These are phyloP conservation scores for Zymoseptoria pseudotritici DNA, from an alignment of 2,329 filamentous ascomycete species.

Conservation along the genomic window DNA sequence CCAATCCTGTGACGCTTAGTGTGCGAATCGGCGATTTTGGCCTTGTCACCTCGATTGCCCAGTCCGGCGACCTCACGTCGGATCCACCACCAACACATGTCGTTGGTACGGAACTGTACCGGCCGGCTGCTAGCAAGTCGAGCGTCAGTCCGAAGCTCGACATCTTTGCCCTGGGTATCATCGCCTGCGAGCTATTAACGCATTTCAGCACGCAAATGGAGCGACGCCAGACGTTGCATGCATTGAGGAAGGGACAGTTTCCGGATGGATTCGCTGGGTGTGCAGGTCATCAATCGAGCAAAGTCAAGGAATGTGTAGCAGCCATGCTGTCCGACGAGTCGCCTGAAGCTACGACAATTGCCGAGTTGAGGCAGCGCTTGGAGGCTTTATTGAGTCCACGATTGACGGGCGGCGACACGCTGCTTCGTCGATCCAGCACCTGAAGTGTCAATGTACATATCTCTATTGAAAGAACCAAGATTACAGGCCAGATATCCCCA, in stretches of 20 bases:
- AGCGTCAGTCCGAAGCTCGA: constrained; percentile 48
- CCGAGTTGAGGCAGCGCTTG: not conserved
- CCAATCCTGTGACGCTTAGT: constrained; percentile 17
- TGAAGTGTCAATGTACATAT: not conserved
- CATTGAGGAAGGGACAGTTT: constrained; percentile 20
- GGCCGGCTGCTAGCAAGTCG: constrained; percentile 37
- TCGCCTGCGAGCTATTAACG: constrained; percentile 55
- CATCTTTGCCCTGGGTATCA: constrained; percentile 54
- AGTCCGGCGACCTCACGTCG: constrained; percentile 15
- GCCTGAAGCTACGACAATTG: not conserved
- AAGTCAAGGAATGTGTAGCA: constrained; percentile 8
- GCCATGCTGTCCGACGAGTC: constrained; percentile 8
- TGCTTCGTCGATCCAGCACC: not conserved
- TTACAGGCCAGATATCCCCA: not conserved
- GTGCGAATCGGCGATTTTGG: constrained; percentile 64
- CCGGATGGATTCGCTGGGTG: constrained; percentile 10
- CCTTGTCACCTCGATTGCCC: constrained; percentile 50
- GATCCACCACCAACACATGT: constrained; percentile 18
- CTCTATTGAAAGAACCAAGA: not conserved
- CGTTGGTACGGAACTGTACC: constrained; percentile 57
- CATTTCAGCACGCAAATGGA: constrained; percentile 43
- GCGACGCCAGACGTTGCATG: constrained; percentile 29
- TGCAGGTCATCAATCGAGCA: constrained; percentile 4
- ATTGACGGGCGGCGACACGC: not conserved
- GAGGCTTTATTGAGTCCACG: not conserved